These are phyloP conservation scores for Glycine tomentella DNA, from an alignment of 306 rosid species.

Conservation along the genomic window DNA sequence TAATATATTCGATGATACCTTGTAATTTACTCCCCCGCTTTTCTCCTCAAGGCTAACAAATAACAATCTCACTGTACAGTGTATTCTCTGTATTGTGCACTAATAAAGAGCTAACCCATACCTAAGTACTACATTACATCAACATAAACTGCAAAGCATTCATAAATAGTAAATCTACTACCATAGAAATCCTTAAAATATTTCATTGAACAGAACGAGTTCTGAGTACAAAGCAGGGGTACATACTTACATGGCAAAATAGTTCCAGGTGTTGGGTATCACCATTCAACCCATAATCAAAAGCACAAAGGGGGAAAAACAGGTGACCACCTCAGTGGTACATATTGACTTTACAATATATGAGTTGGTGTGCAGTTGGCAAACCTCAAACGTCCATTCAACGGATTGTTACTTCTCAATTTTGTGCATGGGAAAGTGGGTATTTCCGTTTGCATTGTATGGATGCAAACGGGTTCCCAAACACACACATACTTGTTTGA, in stretches of 20 bases:
- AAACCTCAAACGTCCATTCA: too few species aligned
- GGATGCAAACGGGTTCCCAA: too few species aligned
- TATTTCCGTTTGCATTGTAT: too few species aligned
- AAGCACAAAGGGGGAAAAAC: not conserved
- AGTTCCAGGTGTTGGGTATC: slow-evolving; percentile 7
- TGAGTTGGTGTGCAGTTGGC: too few species aligned
- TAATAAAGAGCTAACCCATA: too few species aligned
- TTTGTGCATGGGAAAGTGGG: too few species aligned
- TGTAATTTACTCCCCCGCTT: too few species aligned
- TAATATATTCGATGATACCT: too few species aligned
- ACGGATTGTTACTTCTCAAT: too few species aligned
- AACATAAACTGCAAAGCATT: not conserved
- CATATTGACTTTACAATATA: slow-evolving; percentile 5
- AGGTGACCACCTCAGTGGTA: not conserved
- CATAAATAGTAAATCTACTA: not conserved
- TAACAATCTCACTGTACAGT: too few species aligned
- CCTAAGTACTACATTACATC: not conserved
- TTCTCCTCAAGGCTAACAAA: too few species aligned
- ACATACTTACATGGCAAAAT: slow-evolving; percentile 34
- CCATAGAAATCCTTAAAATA: not conserved
- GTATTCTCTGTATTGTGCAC: too few species aligned
- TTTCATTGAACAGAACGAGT: slow-evolving; percentile 4
- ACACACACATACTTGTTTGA: not conserved
- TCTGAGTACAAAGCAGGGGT: slow-evolving; percentile 10
- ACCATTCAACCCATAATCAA: not conserved